Evolutionary conservation across 805 yeast genomes (phyloP).

Genomic region (Ogataea pignaliae): DNA sequence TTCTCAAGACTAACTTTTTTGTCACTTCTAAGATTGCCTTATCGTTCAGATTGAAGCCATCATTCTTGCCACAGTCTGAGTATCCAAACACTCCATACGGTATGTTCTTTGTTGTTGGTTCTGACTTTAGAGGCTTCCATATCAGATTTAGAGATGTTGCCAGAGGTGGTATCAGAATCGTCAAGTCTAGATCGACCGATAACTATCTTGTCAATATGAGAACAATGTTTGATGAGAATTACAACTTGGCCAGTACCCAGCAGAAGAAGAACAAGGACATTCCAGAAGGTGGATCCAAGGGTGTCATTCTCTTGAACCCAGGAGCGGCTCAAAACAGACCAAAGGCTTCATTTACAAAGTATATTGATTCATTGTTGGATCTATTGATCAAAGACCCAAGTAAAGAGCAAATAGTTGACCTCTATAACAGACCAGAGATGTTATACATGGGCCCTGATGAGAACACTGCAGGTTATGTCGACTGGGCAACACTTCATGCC

Average conservation of each 20-base stretch:
- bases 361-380: conserved; percentile 87
- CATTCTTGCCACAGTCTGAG: conserved; percentile 77
- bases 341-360: conserved; percentile 82
- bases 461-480: conserved; percentile 92
- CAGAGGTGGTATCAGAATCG: conserved; percentile 97
- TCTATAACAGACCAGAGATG: conserved; percentile 81
- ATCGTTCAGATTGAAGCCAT: conserved; percentile 85
- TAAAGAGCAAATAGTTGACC: conserved; percentile 80
- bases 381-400: conserved; percentile 67
- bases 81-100: conserved; percentile 93
- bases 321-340: conserved; percentile 75
- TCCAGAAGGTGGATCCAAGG: conserved; percentile 98
- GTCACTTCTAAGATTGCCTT: conserved; percentile 92
- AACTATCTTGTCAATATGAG: conserved; percentile 82
- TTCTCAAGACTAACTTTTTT: conserved; percentile 91
- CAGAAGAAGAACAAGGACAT: conserved; percentile 97
- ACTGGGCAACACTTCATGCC: conserved; percentile 97
- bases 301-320: conserved; percentile 79
- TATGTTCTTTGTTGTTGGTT: conserved; percentile 92
- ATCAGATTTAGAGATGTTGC: conserved; percentile 96
- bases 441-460: conserved; percentile 99
- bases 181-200: conserved; percentile 79
- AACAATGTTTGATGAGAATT: conserved; percentile 92
- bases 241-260: conserved; percentile 92
- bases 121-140: conserved; percentile 96